Conservation (phyloP, 139 green algal genomes). For the Chlorella vulgaris region DNA sequence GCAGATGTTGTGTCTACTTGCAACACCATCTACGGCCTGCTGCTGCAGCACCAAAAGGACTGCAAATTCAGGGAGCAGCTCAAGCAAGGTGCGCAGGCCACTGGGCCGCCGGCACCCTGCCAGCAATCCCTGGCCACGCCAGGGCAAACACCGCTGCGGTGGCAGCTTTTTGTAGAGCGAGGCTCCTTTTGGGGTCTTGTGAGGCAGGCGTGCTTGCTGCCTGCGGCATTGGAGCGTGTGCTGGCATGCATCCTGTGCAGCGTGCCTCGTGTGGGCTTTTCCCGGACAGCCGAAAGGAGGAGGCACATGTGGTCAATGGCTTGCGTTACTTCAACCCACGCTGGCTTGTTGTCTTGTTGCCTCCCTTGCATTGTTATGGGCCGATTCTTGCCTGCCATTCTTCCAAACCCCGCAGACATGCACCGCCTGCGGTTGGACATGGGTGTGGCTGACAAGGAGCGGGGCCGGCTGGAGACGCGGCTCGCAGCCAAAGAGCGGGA, state of each 20-base stretch:
- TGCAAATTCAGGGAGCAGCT: slow-evolving; percentile 42
- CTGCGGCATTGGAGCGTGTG: too few relatives aligned
- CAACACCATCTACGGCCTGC: slow-evolving; percentile 52
- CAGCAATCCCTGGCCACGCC: not conserved
- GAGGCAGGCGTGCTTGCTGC: too few relatives aligned
- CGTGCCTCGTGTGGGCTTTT: too few relatives aligned
- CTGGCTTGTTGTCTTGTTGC: too few relatives aligned
- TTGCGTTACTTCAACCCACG: too few relatives aligned
- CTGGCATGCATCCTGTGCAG: too few relatives aligned
- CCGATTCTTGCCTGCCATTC: not conserved
- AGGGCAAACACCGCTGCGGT: not conserved
- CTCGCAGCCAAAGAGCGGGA: slow-evolving; percentile 57
- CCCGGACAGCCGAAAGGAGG: too few relatives aligned
- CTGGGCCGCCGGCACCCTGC: too few relatives aligned
- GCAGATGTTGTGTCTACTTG: slow-evolving; percentile 37
- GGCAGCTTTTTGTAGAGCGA: not conserved
- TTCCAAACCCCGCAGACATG: slow-evolving; percentile 35
- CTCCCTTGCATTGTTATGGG: not conserved
- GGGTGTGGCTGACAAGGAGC: slow-evolving; percentile 30
- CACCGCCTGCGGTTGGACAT: slow-evolving; percentile 37
- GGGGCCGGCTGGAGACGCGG: slow-evolving; percentile 22
- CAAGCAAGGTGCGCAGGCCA: slow-evolving; percentile 22
- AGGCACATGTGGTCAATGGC: too few relatives aligned
- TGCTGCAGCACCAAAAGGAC: slow-evolving; percentile 54
- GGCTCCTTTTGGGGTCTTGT: too few relatives aligned